Evolutionary conservation across 108 stramenopile genomes (phyloP).

Genomic region (Nitzschia inconspicua): DNA sequence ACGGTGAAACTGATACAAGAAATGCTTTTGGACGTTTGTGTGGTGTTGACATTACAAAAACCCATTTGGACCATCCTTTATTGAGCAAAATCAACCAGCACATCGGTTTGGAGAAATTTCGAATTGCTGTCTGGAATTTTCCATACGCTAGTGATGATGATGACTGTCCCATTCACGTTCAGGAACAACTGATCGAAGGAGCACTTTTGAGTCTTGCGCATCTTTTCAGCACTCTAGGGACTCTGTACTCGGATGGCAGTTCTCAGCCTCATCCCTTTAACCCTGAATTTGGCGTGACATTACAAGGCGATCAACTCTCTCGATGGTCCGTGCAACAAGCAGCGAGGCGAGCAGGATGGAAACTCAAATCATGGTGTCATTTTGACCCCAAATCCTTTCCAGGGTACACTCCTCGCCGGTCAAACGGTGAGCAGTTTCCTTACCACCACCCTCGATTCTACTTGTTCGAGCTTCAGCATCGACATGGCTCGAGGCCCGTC

Average conservation of each 20-base stretch:
- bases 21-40: not conserved
- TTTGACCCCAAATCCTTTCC: conserved; percentile 1
- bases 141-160: not conserved
- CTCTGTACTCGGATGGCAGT: not conserved
- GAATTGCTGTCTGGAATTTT: not conserved
- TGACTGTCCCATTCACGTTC: not conserved
- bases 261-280: not conserved
- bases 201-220: conserved; percentile 1
- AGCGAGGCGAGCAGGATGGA: conserved; percentile 16
- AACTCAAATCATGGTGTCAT: not conserved
- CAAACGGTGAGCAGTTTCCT: conserved; percentile 7
- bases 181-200: not conserved
- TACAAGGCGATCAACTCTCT: conserved; percentile 21
- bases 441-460: conserved; percentile 9
- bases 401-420: conserved; percentile 2
- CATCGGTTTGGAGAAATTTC: not conserved
- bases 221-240: not conserved
- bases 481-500: too few relatives aligned
- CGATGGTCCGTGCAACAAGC: conserved; percentile 10
- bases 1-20: not conserved
- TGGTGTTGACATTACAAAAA: conserved; percentile 4
- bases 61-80: conserved; percentile 9
- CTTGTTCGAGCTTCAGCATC: too few relatives aligned
- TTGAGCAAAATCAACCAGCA: too few relatives aligned
- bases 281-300: conserved; percentile 1